Base-by-base conservation (phyloP, 2,329 filamentous ascomycete genomes). In the Trichoderma sp. region DNA sequence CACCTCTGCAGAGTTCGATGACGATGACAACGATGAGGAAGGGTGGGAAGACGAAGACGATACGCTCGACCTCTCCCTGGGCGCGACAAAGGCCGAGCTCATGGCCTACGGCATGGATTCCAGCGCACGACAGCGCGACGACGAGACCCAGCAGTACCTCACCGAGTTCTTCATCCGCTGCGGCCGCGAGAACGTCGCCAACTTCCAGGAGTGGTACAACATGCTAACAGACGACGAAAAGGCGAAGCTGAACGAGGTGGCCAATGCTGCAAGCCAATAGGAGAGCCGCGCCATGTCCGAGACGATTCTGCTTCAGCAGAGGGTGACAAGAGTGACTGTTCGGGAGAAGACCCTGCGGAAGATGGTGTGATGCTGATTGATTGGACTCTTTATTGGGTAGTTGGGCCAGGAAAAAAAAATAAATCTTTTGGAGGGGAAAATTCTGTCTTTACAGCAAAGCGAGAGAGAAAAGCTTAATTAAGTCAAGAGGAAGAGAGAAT, bases 31-130 rank as follows among this genome's bases (percentile, higher is more conserved):
- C 16, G 89, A 90, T 11, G 92, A 93, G 68, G 93, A 92, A 69
- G 91, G 91, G 32, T 97, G 95, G 92, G 95, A 98, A 79, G 95
- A 97, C 74, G 88, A 97, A 55, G 87, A 89, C 1, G 88, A 91
- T 70, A 86, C 87, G 2, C 81, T 97, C 14, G 94, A 97, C 77
- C 86, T 97, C n/a, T 89, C 88, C 52, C 82, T 91, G 14, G 89
- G 86, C 3, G 80, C 85, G 30, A 90, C 87, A 51, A 91, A 91
- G 79, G 84, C 87, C 24, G 92, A 97, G 70, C 85, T 97, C 55
- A 96, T 97, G 92, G 87, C 89, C 1, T 93, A 87, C 75, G 86
- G 88, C 28, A 90, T 90, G 55, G 84, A 85, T 18, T 84, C 84
- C 66, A 84, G 76, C 56, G 81, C 82, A 74, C 88, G 94, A 65